Evolutionary conservation across 495 filamentous ascomycete species (phyloP).

Genomic region (Lophiostoma macrostomum): DNA sequence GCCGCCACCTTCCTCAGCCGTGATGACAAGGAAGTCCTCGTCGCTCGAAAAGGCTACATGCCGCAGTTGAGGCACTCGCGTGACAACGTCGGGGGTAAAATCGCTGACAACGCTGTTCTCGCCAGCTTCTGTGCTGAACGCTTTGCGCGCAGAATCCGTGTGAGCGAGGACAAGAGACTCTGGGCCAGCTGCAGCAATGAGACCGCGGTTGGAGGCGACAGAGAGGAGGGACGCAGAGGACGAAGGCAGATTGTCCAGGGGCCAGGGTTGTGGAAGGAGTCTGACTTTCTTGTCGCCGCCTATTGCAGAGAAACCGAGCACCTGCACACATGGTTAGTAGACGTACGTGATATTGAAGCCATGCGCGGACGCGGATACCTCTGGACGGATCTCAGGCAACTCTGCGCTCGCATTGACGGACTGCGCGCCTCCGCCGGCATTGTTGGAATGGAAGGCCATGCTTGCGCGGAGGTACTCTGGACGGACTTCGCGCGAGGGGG

Average conservation of each 20-base stretch:
- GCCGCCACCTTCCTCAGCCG: constrained; percentile 77
- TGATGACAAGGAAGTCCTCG: constrained; percentile 78
- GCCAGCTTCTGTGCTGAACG: constrained; percentile 54
- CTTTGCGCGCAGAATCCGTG: constrained; percentile 73
- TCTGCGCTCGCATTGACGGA: constrained; percentile 52
- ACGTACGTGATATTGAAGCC: too few species aligned
- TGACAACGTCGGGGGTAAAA: constrained; percentile 70
- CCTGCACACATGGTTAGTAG: constrained; percentile 47
- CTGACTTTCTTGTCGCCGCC: constrained; percentile 77
- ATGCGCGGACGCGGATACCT: constrained; percentile 14
- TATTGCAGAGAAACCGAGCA: constrained; percentile 77
- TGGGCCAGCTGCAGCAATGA: constrained; percentile 85
- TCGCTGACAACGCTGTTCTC: constrained; percentile 59
- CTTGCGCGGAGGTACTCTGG: constrained; percentile 47
- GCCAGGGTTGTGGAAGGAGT: constrained; percentile 76
- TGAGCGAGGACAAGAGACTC: constrained; percentile 71
- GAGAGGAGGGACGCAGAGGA: constrained; percentile 81
- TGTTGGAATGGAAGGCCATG: constrained; percentile 68
- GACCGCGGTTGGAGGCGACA: constrained; percentile 73
- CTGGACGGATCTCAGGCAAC: constrained; percentile 45
- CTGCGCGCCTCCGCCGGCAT: constrained; percentile 34
- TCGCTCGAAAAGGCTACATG: constrained; percentile 87
- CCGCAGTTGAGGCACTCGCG: constrained; percentile 73
- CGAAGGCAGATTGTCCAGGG: constrained; percentile 65
- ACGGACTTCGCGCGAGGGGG: constrained; percentile 39